Evolutionary conservation across 768 basidiomycete genomes (phyloP).

Genomic region (Russula vinacea): DNA sequence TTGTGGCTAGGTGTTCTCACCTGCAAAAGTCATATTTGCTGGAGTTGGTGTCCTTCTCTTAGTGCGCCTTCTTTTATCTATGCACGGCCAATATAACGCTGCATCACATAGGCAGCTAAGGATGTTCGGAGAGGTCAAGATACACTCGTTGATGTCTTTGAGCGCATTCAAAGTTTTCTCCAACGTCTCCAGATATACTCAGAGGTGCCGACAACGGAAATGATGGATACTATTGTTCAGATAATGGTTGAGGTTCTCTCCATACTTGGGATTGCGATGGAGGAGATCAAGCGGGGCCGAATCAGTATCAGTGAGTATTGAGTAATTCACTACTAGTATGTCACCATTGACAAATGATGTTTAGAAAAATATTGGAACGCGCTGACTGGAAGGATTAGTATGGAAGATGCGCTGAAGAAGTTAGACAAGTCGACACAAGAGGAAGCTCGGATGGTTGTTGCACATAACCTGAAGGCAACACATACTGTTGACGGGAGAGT

Average conservation of each 20-base stretch:
- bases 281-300: neutral
- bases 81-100: no score
- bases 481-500: neutral
- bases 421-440: neutral
- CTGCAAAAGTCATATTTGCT: neutral
- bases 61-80: no score
- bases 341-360: neutral
- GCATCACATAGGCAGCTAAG: no score
- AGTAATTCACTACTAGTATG: neutral
- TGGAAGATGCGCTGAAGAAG: neutral
- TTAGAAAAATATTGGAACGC: neutral
- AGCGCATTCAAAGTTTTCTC: no score
- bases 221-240: no score
- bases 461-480: neutral
- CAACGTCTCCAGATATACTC: no score
- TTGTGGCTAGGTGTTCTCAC: neutral
- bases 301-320: no score
- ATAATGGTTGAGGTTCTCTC: no score
- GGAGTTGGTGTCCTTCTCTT: no score
- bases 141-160: no score
- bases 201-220: no score
- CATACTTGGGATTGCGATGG: neutral
- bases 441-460: neutral
- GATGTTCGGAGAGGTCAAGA: no score
- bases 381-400: neutral